phyloP scores from a whole-genome alignment of 1,284 basidiomycete genomes.

The Heterobasidion occidentale region DNA sequence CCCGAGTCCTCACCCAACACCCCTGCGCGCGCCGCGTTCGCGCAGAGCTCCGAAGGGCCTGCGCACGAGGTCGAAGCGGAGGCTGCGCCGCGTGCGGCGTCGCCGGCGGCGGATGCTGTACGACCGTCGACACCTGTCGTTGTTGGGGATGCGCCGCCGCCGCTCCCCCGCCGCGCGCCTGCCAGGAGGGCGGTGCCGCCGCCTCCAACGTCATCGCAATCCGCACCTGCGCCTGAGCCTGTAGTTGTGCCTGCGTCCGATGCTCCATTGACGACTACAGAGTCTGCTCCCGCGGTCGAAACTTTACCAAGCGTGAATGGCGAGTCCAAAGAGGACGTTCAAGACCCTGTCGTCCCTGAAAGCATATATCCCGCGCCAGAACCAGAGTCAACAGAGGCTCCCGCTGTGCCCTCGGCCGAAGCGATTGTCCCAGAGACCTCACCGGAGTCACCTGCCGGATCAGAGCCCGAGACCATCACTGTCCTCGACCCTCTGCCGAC shows the following conservation, averaged over 20 bases:
- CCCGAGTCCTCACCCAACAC: conserved; percentile 29
- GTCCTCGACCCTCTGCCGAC: too few species aligned
- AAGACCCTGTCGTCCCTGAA: neutral
- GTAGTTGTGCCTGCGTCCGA: neutral
- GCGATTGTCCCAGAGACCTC: too few species aligned
- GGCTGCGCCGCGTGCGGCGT: neutral
- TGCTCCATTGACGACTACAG: conserved; percentile 9
- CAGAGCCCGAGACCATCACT: too few species aligned
- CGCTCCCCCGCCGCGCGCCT: conserved; percentile 48
- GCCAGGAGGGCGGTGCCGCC: conserved; percentile 23
- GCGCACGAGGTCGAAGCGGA: neutral
- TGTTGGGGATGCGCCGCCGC: conserved; percentile 29
- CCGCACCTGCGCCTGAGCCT: neutral
- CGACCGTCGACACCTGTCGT: conserved; percentile 12
- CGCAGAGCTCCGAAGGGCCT: conserved; percentile 4
- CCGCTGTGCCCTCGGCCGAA: neutral
- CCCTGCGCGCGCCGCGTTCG: neutral
- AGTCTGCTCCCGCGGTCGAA: neutral
- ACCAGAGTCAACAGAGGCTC: neutral
- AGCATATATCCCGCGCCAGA: neutral
- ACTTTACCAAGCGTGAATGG: neutral
- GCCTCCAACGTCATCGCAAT: conserved; percentile 10
- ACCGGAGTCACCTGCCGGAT: too few species aligned
- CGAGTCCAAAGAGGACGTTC: neutral
- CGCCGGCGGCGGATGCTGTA: conserved; percentile 5